Conservation (phyloP, 495 filamentous ascomycete genomes). For the Paragyromitra xinjiangensis region DNA sequence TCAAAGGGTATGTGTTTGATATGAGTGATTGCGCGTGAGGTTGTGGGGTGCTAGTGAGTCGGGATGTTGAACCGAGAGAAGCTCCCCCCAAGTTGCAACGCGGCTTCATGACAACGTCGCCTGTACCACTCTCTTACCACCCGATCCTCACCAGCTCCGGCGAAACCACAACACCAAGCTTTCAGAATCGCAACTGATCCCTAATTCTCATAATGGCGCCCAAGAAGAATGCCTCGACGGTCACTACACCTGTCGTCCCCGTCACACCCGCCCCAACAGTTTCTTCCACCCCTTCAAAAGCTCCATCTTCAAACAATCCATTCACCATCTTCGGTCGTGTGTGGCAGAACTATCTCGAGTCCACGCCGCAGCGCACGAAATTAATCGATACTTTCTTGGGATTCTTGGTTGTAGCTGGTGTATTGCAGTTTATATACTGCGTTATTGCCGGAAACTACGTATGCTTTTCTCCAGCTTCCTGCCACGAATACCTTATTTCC, state of each 20-base stretch:
- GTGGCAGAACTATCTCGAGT: conserved; percentile 76
- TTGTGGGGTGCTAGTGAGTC: conserved; percentile 30
- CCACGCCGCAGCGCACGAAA: conserved; percentile 88
- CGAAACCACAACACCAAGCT: conserved; percentile 32
- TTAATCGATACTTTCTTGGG: conserved; percentile 91
- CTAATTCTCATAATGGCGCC: conserved; percentile 44
- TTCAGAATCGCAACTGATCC: conserved; percentile 10
- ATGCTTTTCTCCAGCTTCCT: conserved; percentile 58
- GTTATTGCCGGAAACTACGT: conserved; percentile 94
- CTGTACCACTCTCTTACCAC: conserved; percentile 44
- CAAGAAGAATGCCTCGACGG: conserved; percentile 43
- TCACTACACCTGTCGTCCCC: conserved; percentile 29
- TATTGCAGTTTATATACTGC: conserved; percentile 92
- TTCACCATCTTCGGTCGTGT: conserved; percentile 61
- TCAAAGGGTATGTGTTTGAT: conserved; percentile 21
- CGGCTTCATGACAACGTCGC: conserved; percentile 54
- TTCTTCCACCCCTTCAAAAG: conserved; percentile 19
- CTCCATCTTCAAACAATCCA: conserved; percentile 50
- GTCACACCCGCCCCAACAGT: conserved; percentile 18
- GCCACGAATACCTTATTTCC: conserved; percentile 3
- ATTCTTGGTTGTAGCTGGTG: conserved; percentile 86
- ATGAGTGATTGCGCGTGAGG: conserved; percentile 16
- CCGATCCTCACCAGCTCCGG: conserved; percentile 25
- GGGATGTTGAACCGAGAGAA: conserved; percentile 28
- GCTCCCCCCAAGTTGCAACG: conserved; percentile 29